Base-by-base conservation (phyloP, 768 basidiomycete species). In the Harrya chromipes region DNA sequence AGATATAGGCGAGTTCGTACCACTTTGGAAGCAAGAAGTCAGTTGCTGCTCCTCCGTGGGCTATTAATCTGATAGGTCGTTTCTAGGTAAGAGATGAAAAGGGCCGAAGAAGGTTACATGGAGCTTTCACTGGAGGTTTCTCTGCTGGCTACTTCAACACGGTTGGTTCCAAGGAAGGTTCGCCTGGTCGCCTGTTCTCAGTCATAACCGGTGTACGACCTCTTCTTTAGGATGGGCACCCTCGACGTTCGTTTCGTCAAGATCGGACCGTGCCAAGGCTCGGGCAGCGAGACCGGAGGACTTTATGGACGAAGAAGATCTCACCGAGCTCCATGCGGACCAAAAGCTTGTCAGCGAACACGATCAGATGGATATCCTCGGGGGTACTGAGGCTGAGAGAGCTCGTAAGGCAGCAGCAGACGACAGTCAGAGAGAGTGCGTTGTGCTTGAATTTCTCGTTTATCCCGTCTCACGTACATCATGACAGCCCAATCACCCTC, bases 291-390 rank as follows among this genome's bases (percentile, higher is more conserved):
- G 78, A 27, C 86, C 92, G 0, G 91, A 95, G 68, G 93, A 97
- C 64, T 98, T 91, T 64, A 98, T 99, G 97, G 97, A 99, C 70
- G 97, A 97, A 37, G 97, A 99, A 70, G 97, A 98, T 66, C 73
- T 97, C 14, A 83, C 88, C 39, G 91, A 91, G 53, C 67, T 88
- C 52, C 81, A 78, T 29, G 90, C 93, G 35, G 81, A 80, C 56
- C 76, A 84, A 57, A 81, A 78, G 17, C 66, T 97, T 9, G 81
- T 93, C 4, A 86, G 90, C 61, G 87, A 85, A 33, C 84, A 85
- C 12, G 88, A 94, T 31, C 80, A 88, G 56, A 86, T 85, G 78
- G 82, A 87, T 56, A 69, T 84, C 38, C 65, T 81, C 0, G 81
- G 78, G n/a, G 78, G 77, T 0, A 80, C 80, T 2, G 73, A 78